phyloP scores from a whole-genome alignment of 768 basidiomycete species.

The Lyophyllum atratum region DNA sequence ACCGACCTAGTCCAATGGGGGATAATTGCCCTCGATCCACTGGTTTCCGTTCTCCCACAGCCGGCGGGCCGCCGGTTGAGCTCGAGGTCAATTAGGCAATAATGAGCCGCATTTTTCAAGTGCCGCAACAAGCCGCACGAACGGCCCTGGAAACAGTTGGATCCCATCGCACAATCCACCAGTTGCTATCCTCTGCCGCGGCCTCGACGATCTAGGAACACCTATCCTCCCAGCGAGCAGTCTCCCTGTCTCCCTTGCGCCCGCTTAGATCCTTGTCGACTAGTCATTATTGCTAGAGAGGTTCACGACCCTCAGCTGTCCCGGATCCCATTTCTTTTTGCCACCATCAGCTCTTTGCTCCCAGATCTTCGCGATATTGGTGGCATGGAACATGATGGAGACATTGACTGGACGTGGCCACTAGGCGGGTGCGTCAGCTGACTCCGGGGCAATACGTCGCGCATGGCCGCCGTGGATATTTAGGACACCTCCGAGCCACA shows the following conservation, averaged over 20 bases:
- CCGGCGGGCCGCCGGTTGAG: constrained; percentile 11
- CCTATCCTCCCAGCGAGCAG: background rate
- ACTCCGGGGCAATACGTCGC: background rate
- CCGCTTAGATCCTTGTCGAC: background rate
- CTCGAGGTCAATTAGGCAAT: background rate
- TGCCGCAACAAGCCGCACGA: constrained; percentile 4
- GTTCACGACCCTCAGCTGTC: background rate
- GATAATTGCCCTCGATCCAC: constrained; percentile 10
- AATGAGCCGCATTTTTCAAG: background rate
- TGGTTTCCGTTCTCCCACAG: background rate
- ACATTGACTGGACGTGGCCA: background rate
- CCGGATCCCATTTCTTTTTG: background rate
- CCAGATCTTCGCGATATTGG: background rate
- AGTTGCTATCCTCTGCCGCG: constrained; percentile 1
- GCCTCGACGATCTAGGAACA: background rate
- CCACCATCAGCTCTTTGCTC: background rate
- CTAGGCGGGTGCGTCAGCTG: background rate
- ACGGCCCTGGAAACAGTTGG: background rate
- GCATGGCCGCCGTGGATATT: background rate
- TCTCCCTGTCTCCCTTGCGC: background rate
- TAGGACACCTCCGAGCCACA: background rate
- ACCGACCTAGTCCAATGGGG: constrained; percentile 13
- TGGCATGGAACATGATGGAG: background rate
- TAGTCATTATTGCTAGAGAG: background rate
- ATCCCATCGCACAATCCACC: no score